Evolutionary conservation across 805 yeast species (phyloP), one percentile per base, ranked within the genome.

Genomic region (Cyberlindnera mrakii): DNA sequence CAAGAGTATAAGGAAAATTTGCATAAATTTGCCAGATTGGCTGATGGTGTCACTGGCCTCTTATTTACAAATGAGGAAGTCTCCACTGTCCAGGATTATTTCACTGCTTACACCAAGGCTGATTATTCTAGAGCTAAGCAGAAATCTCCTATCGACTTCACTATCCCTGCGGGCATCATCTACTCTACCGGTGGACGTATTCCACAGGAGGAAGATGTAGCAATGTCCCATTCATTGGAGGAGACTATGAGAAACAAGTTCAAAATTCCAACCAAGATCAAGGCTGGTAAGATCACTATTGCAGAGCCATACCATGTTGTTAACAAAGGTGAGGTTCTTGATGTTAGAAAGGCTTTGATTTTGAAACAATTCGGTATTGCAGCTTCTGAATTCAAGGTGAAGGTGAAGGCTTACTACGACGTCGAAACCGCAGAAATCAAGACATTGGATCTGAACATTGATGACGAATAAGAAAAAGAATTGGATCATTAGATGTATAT

Each of bases 281-380:
- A 84, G 59, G 74, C 81, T 41, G 99, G 99, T 63, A 91, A 91
- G 63, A 83, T 93, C 52, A 72, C 76, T 45, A 69, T 93, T 39
- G 78, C 77, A 17, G 78, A 79, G 52, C 93, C 93, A 33, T 87
- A 77, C 66, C 74, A 73, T 37, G 96, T 95, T 32, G 87, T 96
- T 66, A 71, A 70, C 43, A 70, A 82, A 55, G 96, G 95, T 34
- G 86, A 89, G 45, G 71, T 74, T 23, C 73, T 95, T 48, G 95
- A 88, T 65, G 93, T 90, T 39, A 83, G 85, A 58, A 95, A 93
- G 68, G 95, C 97, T 19, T 75, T 93, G 53, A 79, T 93, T 43
- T 74, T 93, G 64, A 93, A 93, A 67, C 93, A 87, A 54, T 95
- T 93, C 64, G 99, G 99, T 58, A 78, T 95, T 45, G 97, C 97